Conservation (phyloP, 1,284 basidiomycete species). For the Rhodotorula sp. region DNA sequence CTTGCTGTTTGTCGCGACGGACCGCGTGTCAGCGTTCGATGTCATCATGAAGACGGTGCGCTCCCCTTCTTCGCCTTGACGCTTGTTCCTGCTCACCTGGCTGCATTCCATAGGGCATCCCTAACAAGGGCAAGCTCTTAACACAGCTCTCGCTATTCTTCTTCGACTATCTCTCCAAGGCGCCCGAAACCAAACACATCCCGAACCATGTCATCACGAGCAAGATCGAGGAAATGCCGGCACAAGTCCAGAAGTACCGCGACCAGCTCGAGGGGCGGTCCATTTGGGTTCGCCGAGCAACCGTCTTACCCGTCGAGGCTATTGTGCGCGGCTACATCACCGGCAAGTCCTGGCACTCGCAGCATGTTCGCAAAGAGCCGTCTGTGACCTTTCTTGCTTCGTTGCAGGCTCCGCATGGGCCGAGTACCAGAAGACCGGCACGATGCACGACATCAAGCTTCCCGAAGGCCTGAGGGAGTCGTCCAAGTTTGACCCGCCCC, state of each 20-base stretch:
- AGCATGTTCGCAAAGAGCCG: background rate
- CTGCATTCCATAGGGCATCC: constrained; percentile 68
- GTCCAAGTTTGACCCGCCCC: constrained; percentile 72
- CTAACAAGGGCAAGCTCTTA: constrained; percentile 86
- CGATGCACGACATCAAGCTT: constrained; percentile 81
- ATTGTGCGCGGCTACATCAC: constrained; percentile 96
- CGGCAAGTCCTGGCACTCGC: constrained; percentile 54
- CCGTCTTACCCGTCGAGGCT: constrained; percentile 91
- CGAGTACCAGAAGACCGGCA: constrained; percentile 85
- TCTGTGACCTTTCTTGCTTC: background rate
- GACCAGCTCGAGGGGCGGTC: constrained; percentile 73
- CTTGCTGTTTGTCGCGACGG: constrained; percentile 90
- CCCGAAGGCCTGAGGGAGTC: constrained; percentile 80
- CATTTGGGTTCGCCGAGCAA: constrained; percentile 88
- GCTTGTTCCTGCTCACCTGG: background rate
- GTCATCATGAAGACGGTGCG: constrained; percentile 86
- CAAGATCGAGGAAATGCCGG: constrained; percentile 69
- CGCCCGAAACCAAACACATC: constrained; percentile 52
- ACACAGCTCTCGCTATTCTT: constrained; percentile 91
- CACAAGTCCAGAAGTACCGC: constrained; percentile 63
- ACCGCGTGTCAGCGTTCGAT: constrained; percentile 96
- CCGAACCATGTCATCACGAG: constrained; percentile 84
- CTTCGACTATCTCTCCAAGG: constrained; percentile 79
- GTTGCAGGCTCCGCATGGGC: constrained; percentile 79
- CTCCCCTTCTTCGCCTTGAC: constrained; percentile 33